Base-by-base conservation (phyloP, 768 basidiomycete species). In the Amanita thiersii region DNA sequence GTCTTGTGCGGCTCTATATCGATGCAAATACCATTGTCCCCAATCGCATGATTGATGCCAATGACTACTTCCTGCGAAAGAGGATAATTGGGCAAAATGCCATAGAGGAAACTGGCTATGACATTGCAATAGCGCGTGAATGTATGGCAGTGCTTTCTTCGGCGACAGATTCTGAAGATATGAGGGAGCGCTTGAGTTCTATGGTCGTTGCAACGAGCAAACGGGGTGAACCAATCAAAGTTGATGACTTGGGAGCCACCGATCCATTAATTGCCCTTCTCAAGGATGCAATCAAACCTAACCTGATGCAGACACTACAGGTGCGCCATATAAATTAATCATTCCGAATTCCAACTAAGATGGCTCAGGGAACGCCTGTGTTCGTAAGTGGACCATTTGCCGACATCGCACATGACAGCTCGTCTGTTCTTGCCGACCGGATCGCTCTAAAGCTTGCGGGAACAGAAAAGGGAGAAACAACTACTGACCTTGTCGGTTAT, bases 371-470 rank as follows among this genome's bases (percentile, higher is more conserved):
- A 32, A 99, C 94, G 1, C 94, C 94, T 28, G 96, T 99, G 49
- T 97, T 99, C 56, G 96, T 99, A 3, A 94, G 98, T 59, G 94
- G 94, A 40, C 96, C 94, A 19, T 99, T 99, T 59, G 94, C 94
- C 50, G 98, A 99, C 71, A 99, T 99, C 48, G 94, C 94, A 1
- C 94, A 98, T 55, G 90, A 92, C 34, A 99, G 98, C 66, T 97
- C 93, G 1, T 98, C 94, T 29, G 94, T 99, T 60, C 76, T 99
- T 46, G 94, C 94, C n/a, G 94, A 99, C 61, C 80, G 83, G 40
- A 81, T 99, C 40, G 94, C 94, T 23, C 75, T 99, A 52, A 99
- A 99, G 66, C 81, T 99, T 18, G 94, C 91, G 12, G 94, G 94
- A 45, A 86, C 85, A 11, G 96, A 98, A 59, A 77, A 86, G 49